phyloP scores from a whole-genome alignment of 2,329 filamentous ascomycete genomes.

The Triangularia verruculosa region DNA sequence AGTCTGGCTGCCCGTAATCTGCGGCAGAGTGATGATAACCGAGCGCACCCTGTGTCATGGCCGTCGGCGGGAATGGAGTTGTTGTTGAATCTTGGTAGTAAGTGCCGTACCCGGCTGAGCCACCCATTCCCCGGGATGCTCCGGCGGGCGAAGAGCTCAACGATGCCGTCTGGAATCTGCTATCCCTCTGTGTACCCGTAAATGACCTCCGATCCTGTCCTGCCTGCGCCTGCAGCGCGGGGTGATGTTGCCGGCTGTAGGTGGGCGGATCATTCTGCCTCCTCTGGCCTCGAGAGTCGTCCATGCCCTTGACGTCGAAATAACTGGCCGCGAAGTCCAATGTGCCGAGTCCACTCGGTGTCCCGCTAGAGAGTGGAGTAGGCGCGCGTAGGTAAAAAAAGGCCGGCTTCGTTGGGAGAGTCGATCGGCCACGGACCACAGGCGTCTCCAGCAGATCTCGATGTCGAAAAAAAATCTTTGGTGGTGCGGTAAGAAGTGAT shows the following conservation, averaged over 20 bases:
- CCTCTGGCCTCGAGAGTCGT: slow-evolving; percentile 69
- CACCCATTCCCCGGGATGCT: slow-evolving; percentile 48
- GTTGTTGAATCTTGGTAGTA: slow-evolving; percentile 57
- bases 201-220: slow-evolving; percentile 45
- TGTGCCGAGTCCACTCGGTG: slow-evolving; percentile 61
- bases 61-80: slow-evolving; percentile 46
- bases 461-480: slow-evolving; percentile 9
- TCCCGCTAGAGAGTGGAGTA: slow-evolving; percentile 62
- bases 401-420: slow-evolving; percentile 56
- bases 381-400: slow-evolving; percentile 56
- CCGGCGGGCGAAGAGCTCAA: slow-evolving; percentile 49
- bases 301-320: slow-evolving; percentile 63
- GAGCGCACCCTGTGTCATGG: slow-evolving; percentile 55
- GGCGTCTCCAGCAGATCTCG: slow-evolving; percentile 13
- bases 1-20: slow-evolving; percentile 60
- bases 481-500: slow-evolving; percentile 10
- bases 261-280: slow-evolving; percentile 71
- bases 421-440: slow-evolving; percentile 34
- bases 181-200: slow-evolving; percentile 44
- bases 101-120: slow-evolving; percentile 53
- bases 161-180: slow-evolving; percentile 47
- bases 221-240: slow-evolving; percentile 47
- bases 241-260: slow-evolving; percentile 55
- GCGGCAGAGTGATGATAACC: slow-evolving; percentile 53
- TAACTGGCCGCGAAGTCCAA: slow-evolving; percentile 48